phyloP scores from a whole-genome alignment of 345 rosid species.

The Psidium guajava region DNA sequence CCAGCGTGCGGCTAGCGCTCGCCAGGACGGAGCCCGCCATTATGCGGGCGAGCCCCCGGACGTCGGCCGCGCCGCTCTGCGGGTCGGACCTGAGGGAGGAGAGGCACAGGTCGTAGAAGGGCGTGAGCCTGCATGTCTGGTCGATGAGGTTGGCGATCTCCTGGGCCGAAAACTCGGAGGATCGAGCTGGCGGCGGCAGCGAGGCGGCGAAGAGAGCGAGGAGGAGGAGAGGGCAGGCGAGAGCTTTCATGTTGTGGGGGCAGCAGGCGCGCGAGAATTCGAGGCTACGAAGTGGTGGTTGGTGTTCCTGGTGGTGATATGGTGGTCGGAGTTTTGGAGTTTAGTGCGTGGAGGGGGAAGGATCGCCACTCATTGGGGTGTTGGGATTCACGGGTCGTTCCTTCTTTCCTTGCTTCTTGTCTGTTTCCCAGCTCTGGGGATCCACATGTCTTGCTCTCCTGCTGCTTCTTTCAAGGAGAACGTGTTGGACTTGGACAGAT shows the following conservation, averaged over 20 bases:
- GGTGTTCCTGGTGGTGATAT: not conserved
- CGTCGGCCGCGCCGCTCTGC: conserved; percentile 1
- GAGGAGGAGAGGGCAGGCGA: not conserved
- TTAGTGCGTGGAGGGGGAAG: not conserved
- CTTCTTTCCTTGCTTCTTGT: not conserved
- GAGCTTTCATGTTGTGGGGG: not conserved
- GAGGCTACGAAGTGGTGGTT: not conserved
- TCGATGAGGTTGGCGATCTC: not conserved
- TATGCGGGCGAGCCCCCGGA: conserved; percentile 5
- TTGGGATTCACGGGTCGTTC: not conserved
- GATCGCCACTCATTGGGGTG: not conserved
- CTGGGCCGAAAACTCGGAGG: not conserved
- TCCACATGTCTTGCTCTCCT: not conserved
- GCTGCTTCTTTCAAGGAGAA: not conserved
- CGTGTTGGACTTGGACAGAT: not conserved
- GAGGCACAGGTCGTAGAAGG: conserved; percentile 14
- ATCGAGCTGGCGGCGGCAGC: not conserved
- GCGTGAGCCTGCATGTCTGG: conserved; percentile 13
- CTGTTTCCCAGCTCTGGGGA: not conserved
- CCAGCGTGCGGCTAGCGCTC: conserved; percentile 6
- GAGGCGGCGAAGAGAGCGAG: not conserved
- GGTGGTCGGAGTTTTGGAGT: not conserved
- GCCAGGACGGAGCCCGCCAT: conserved; percentile 5
- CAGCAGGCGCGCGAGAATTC: too few relatives aligned
- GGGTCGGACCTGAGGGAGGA: conserved; percentile 6